Evolutionary conservation across 2,329 filamentous ascomycete species (phyloP), one percentile per base, ranked within the genome.

Genomic region (Sodiomyces alkalinus): DNA sequence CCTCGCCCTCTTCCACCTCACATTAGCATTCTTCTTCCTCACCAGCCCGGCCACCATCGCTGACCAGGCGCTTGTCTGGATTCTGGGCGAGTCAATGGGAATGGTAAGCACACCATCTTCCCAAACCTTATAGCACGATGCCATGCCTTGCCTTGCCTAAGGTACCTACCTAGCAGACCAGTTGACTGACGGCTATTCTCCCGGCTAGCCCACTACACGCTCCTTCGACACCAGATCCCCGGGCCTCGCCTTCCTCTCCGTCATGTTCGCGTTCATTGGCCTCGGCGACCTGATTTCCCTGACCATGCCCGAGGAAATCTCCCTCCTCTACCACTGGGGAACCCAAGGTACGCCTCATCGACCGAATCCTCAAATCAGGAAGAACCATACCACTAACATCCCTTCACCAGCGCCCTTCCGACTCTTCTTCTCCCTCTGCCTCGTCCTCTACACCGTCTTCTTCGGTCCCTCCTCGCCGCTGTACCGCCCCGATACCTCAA

Each of bases 1-100:
- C 29, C 60, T 93, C 41, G 80, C 79, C 41, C 68, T 92, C 48
- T 83, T 90, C 59, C 81, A 93, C 56, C 54, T 93, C 39, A 81
- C 80, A 5, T 61, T 90, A 27, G 83, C 76, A 43, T 85, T 77
- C 54, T 82, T 90, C 59, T 78, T 94, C 56, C 64, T 92, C 43
- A 77, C 71, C 22, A 74, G 66, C 33, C 86, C 86, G 5, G 56
- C 59, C 35, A 63, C 68, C 23, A 64, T 94, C 42, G 73, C 80
- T 27, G 77, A 87, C 46, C 82, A 92, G 44, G 74, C 77, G 29
- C 52, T 92, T 14, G 80, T 93, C 26, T 81, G 73, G 41, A 67
- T 93, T 17, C 57, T 93, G 16, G 83, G 83, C 30, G 79, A 92
- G 52, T 73, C 80, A 29, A 80, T 92, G 73, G 72, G 76, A 41